phyloP scores from a whole-genome alignment of 768 basidiomycete species.

The Tephrocybe sp. region DNA sequence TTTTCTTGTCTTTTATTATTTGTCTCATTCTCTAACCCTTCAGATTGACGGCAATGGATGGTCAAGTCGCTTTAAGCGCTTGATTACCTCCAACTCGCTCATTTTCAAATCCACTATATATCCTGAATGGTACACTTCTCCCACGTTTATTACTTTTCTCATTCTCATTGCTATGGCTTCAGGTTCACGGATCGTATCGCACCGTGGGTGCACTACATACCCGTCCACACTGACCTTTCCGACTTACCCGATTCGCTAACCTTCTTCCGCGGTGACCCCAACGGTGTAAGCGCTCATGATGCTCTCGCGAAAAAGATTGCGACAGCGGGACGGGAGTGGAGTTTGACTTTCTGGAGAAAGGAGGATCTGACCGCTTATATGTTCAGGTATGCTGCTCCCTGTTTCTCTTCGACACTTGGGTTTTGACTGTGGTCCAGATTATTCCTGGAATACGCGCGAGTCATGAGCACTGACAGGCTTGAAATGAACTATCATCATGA shows the following conservation, averaged over 20 bases:
- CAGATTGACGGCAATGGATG: slow-evolving; percentile 60
- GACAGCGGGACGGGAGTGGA: slow-evolving; percentile 54
- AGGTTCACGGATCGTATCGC: slow-evolving; percentile 53
- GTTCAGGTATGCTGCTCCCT: slow-evolving; percentile 39
- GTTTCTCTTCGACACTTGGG: background rate
- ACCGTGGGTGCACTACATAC: slow-evolving; percentile 75
- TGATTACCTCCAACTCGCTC: slow-evolving; percentile 56
- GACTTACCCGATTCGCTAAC: slow-evolving; percentile 68
- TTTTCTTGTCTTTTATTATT: slow-evolving; percentile 17
- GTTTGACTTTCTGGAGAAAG: slow-evolving; percentile 51
- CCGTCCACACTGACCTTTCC: slow-evolving; percentile 57
- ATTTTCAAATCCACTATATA: slow-evolving; percentile 64
- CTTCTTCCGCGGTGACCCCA: slow-evolving; percentile 66
- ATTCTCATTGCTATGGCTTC: background rate
- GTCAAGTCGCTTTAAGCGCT: slow-evolving; percentile 61
- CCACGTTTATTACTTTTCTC: background rate
- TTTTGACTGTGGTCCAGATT: slow-evolving; percentile 28
- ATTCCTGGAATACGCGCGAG: slow-evolving; percentile 51
- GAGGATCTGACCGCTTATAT: slow-evolving; percentile 60
- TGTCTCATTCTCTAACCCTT: background rate
- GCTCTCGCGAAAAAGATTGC: slow-evolving; percentile 57
- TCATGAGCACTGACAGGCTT: slow-evolving; percentile 44
- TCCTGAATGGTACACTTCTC: slow-evolving; percentile 55
- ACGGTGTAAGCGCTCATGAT: slow-evolving; percentile 54
- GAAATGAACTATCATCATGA: slow-evolving; percentile 31